Conservation (phyloP, 1,139 yeast species). For the Blastobotrys arbuscula region DNA sequence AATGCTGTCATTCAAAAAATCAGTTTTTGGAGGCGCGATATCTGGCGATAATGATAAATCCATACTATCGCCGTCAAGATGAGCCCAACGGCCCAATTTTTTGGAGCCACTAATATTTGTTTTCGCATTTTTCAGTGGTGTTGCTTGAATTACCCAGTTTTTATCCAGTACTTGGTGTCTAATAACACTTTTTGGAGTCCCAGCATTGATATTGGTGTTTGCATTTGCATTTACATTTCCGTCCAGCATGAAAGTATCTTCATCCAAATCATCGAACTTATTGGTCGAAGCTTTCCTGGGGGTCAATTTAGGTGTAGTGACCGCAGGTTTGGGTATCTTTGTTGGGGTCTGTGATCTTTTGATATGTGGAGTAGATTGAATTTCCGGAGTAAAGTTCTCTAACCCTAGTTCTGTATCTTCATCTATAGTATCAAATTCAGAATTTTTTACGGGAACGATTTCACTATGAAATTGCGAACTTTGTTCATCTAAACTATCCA, state of each 20-base stretch:
- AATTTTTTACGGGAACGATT: slow-evolving; percentile 1
- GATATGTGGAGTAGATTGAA: slow-evolving; percentile 14
- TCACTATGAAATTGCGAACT: slow-evolving; percentile 4
- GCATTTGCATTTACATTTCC: background rate
- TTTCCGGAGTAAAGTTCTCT: slow-evolving; percentile 8
- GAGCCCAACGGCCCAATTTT: background rate
- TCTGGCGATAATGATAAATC: slow-evolving; percentile 18
- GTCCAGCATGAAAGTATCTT: background rate
- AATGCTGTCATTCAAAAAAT: slow-evolving; percentile 13
- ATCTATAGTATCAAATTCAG: background rate
- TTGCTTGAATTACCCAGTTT: slow-evolving; percentile 35
- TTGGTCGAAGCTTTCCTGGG: slow-evolving; percentile 9
- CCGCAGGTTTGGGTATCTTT: slow-evolving; percentile 14
- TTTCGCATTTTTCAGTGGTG: slow-evolving; percentile 24
- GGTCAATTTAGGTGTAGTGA: slow-evolving; percentile 12
- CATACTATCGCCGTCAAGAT: slow-evolving; percentile 3
- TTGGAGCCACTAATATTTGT: slow-evolving; percentile 7
- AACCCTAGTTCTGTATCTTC: background rate
- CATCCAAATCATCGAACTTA: slow-evolving; percentile 2
- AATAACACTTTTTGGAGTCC: slow-evolving; percentile 14
- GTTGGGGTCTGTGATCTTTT: slow-evolving; percentile 12
- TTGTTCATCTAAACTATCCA: slow-evolving; percentile 1
- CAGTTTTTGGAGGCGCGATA: slow-evolving; percentile 19
- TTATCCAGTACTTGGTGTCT: slow-evolving; percentile 35
- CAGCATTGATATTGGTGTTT: background rate